Evolutionary conservation across 352 stramenopile genomes (phyloP).

Genomic region (Phytophthora niederhauseri): DNA sequence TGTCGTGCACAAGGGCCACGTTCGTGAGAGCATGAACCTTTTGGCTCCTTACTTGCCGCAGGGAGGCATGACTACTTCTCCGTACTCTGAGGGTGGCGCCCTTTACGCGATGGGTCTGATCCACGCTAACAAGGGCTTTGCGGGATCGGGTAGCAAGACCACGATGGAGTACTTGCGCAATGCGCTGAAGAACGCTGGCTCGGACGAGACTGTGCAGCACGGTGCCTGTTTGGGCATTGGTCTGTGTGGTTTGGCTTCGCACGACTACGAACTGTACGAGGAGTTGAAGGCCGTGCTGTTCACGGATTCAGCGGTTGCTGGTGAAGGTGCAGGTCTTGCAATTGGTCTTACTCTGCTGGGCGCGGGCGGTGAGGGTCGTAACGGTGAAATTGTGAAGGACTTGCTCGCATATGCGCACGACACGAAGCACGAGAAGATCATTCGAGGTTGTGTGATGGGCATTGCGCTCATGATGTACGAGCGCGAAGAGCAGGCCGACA

Average conservation of each 20-base stretch:
- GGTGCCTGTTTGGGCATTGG: conserved; percentile 97
- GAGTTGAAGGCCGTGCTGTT: conserved; percentile 98
- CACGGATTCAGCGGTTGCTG: conserved; percentile 97
- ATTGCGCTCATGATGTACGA: conserved; percentile 99
- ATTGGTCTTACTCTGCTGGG: conserved; percentile 98
- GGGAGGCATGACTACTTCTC: conserved; percentile 84
- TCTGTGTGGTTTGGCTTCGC: conserved; percentile 95
- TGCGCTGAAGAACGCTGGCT: conserved; percentile 81
- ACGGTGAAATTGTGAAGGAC: conserved; percentile 90
- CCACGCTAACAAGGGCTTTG: conserved; percentile 96
- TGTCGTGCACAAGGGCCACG: conserved; percentile 98
- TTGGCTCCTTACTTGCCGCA: conserved; percentile 98
- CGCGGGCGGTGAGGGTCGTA: conserved; percentile 88
- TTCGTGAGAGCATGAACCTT: conserved; percentile 98
- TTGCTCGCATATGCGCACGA: conserved; percentile 98
- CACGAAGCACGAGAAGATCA: conserved; percentile 99
- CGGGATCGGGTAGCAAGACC: conserved; percentile 79
- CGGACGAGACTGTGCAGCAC: conserved; percentile 98
- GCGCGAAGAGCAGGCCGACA: conserved; percentile 96
- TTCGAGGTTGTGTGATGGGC: conserved; percentile 97
- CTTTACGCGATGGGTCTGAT: conserved; percentile 99
- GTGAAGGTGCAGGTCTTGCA: conserved; percentile 96
- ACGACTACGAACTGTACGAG: conserved; percentile 95
- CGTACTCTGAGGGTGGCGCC: conserved; percentile 97
- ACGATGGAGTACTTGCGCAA: conserved; percentile 90